These are phyloP conservation scores for Botrytis elliptica DNA, from an alignment of 2,329 filamentous ascomycete genomes.

Conservation along the genomic window DNA sequence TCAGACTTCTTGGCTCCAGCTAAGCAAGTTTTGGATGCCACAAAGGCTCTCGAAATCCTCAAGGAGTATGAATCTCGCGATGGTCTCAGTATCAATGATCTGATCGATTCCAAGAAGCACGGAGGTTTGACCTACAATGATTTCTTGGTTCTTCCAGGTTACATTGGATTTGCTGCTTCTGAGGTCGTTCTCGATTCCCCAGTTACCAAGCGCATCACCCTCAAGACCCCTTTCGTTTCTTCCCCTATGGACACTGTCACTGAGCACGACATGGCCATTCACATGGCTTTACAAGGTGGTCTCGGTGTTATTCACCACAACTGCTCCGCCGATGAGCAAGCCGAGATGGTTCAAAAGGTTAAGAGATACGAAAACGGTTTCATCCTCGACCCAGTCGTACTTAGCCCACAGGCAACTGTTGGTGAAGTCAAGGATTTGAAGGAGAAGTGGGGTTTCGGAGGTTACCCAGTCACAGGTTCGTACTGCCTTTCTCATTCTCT, in stretches of 20 bases:
- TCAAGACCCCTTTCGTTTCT: constrained; percentile 96
- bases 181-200: constrained; percentile 86
- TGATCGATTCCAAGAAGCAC: constrained; percentile 88
- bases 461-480: constrained; percentile 98
- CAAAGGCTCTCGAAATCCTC: constrained; percentile 75
- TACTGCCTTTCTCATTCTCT: constrained; percentile 31
- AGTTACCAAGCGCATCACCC: constrained; percentile 88
- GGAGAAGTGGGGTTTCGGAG: constrained; percentile 97
- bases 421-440: constrained; percentile 89
- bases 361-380: constrained; percentile 99
- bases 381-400: constrained; percentile 92
- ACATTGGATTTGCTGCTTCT: constrained; percentile 95
- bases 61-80: constrained; percentile 77
- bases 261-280: constrained; percentile 98
- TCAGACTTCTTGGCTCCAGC: constrained; percentile 46
- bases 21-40: constrained; percentile 61
- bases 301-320: constrained; percentile 98
- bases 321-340: constrained; percentile 95
- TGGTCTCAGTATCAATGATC: constrained; percentile 80
- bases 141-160: constrained; percentile 93
- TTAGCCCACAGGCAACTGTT: constrained; percentile 82
- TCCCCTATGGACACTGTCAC: constrained; percentile 99
- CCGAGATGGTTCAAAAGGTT: constrained; percentile 98
- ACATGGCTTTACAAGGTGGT: constrained; percentile 87
- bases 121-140: constrained; percentile 98